Conservation (phyloP, 2,329 filamentous ascomycete species). For the Diatrype stigma region DNA sequence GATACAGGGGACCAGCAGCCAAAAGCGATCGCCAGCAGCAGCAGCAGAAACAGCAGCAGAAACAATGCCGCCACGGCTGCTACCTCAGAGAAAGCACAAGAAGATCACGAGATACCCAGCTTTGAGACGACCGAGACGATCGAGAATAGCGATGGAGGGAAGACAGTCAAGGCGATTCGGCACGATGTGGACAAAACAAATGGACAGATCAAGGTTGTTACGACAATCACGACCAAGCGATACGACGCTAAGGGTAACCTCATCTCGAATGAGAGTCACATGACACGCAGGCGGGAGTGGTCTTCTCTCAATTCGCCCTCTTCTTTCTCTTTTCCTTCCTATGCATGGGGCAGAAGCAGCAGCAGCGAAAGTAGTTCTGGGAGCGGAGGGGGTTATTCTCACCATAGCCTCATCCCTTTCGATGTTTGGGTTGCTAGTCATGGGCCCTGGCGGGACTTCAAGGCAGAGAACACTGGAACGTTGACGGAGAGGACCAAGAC, state of each 20-base stretch:
- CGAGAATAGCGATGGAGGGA: conserved; percentile 19
- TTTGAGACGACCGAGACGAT: conserved; percentile 6
- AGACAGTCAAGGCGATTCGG: conserved; percentile 12
- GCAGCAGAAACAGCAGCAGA: not conserved
- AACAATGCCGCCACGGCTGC: not conserved
- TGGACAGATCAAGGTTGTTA: conserved; percentile 8
- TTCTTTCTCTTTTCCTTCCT: too few relatives aligned
- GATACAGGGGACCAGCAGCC: not conserved
- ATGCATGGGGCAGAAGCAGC: too few relatives aligned
- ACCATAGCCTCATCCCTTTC: too few relatives aligned
- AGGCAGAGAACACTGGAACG: too few relatives aligned
- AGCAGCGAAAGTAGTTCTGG: too few relatives aligned
- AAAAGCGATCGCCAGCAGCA: not conserved
- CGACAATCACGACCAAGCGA: conserved; percentile 10
- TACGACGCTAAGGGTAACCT: conserved; percentile 20
- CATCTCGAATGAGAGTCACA: conserved; percentile 7
- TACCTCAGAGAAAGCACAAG: not conserved
- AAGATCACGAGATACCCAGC: not conserved
- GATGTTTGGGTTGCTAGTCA: too few relatives aligned
- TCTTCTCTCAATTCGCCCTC: conserved; percentile 2
- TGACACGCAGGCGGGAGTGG: conserved; percentile 12
- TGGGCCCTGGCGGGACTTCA: too few relatives aligned
- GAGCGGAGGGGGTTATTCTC: too few relatives aligned
- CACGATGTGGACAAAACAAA: conserved; percentile 2
- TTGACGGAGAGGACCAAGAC: too few relatives aligned